Conservation (phyloP, 352 stramenopile species). For the Thraustochytrium sp. region DNA sequence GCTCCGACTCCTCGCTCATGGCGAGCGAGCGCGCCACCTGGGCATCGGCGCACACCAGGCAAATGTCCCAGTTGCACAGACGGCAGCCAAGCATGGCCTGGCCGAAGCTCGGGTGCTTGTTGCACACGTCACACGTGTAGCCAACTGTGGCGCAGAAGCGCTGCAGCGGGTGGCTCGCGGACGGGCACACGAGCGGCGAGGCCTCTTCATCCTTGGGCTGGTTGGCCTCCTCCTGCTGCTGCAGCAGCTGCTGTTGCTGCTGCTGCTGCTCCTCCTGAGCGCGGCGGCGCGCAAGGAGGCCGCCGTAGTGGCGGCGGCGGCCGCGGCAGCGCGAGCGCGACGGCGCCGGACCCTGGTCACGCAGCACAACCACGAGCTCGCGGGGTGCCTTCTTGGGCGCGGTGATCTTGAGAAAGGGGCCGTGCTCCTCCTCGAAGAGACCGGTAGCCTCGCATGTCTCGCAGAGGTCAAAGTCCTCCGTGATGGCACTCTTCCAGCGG, state of each 20-base stretch:
- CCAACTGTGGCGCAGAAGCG: not conserved
- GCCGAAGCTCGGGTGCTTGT: not conserved
- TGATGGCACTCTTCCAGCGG: constrained; percentile 70
- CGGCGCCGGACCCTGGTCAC: not conserved
- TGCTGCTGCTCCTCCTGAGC: not conserved
- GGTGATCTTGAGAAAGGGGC: constrained; percentile 72
- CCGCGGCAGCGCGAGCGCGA: not conserved
- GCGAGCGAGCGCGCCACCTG: not conserved
- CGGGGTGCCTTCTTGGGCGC: constrained; percentile 57
- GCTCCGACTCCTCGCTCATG: not conserved
- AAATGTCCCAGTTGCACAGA: constrained; percentile 41
- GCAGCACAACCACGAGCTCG: constrained; percentile 9
- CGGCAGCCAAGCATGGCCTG: constrained; percentile 27
- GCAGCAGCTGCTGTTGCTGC: not conserved
- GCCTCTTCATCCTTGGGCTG: not conserved
- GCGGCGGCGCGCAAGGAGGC: not conserved
- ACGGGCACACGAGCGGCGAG: not conserved
- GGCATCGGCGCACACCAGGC: not conserved
- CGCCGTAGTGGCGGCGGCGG: not conserved
- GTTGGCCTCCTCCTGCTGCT: not conserved
- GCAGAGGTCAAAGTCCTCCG: constrained; percentile 69
- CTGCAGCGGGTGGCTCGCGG: not conserved
- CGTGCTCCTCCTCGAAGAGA: constrained; percentile 53
- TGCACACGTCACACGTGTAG: constrained; percentile 26
- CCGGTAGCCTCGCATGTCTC: constrained; percentile 61